Evolutionary conservation across 257 asterid genomes (phyloP), one percentile per base, ranked within the genome.

Genomic region (Capsicum baccatum): DNA sequence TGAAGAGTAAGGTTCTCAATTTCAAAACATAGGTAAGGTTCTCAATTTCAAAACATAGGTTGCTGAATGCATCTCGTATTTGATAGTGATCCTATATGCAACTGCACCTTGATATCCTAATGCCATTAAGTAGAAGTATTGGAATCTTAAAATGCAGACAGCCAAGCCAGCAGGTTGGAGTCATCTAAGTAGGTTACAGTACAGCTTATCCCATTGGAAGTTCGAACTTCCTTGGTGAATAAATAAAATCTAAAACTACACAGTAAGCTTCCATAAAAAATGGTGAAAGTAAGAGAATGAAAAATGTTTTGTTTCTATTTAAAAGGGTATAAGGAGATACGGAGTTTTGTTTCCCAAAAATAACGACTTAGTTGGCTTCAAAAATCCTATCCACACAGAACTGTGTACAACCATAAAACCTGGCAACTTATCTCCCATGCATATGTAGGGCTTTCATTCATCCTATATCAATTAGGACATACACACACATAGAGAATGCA

Each of bases 71-170:
- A 68, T 68, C 76, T 37, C 2, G 52, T 42, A 37, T 68, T 68
- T 66, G 74, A 66, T 66, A 66, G 48, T 1, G n/a, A 66, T 66
- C 5, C 19, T 66, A 33, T 19, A n/a, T 60, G 67, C 67, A n/a
- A 8, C 67, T 60, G 33, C 3, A 60, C 5, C 35, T 60, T 60
- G 13, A 60, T 60, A 2, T n/a, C 67, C 67, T n/a, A 60, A 60
- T n/a, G 11, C 10, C 35, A 8, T 12, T 66, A 66, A 6, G 48
- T 13, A 33, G 10, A 35, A 66, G 74, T 64, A 64, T 12, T 12
- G 71, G 17, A 64, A 33, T 64, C 74, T 66, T 35, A 35, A 66
- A 66, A 66, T 66, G 74, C n/a, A 66, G 48, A 66, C 74, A 66
- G 47, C 47, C 10, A 66, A 48, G 5, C 19, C 48, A 15, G 35